These are phyloP conservation scores for Phytophthora tentaculata DNA, from an alignment of 352 stramenopile genomes.

Conservation along the genomic window DNA sequence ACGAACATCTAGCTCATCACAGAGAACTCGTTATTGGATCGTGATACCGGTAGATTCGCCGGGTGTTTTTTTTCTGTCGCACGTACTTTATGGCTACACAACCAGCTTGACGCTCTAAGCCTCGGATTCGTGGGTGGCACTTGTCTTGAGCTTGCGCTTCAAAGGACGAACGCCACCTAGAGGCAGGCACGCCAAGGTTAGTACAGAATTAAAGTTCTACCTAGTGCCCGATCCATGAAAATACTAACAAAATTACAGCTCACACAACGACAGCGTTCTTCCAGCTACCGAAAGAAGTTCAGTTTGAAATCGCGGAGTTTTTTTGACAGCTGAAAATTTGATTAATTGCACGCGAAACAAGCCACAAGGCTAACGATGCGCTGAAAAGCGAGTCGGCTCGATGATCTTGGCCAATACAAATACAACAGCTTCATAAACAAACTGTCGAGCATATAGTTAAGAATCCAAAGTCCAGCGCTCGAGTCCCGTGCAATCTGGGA, in stretches of 20 bases:
- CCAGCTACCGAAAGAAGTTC: constrained; percentile 61
- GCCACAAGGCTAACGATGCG: constrained; percentile 78
- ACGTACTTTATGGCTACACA: background rate
- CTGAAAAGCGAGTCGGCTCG: constrained; percentile 76
- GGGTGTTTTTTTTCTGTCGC: too few relatives aligned
- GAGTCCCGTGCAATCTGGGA: constrained; percentile 23
- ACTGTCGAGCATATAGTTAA: constrained; percentile 49
- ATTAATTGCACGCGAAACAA: constrained; percentile 63
- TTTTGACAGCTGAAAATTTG: constrained; percentile 75
- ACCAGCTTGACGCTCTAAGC: too few relatives aligned
- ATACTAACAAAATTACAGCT: constrained; percentile 37
- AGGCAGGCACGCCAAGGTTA: too few relatives aligned
- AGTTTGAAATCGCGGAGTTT: constrained; percentile 79
- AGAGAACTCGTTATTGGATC: too few relatives aligned
- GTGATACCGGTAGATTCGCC: too few relatives aligned
- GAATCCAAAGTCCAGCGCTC: constrained; percentile 38
- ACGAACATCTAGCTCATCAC: too few relatives aligned
- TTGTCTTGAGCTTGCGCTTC: too few relatives aligned
- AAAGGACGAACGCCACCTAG: too few relatives aligned
- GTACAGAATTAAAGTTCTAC: too few relatives aligned
- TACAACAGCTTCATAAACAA: constrained; percentile 74
- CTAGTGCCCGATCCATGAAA: too few relatives aligned
- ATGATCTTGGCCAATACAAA: constrained; percentile 63
- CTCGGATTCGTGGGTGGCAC: too few relatives aligned
- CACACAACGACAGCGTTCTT: constrained; percentile 68